These are phyloP conservation scores for Coprinellus micaceus DNA, from an alignment of 768 basidiomycete genomes.

Conservation along the genomic window DNA sequence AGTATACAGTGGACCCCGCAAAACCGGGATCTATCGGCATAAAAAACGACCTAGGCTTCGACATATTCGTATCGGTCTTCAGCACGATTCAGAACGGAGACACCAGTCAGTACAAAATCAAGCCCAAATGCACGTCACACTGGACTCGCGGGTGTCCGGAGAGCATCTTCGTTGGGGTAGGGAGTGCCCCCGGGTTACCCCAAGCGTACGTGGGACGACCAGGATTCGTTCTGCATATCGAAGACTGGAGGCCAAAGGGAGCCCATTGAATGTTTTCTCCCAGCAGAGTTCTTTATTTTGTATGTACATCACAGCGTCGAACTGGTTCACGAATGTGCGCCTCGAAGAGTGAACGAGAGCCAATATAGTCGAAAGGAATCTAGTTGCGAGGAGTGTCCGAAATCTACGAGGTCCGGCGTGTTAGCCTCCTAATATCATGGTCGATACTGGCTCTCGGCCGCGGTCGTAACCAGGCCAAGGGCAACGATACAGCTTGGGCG, in stretches of 20 bases:
- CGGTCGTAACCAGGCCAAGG: too few species aligned
- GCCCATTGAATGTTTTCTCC: too few species aligned
- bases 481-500: too few species aligned
- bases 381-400: too few species aligned
- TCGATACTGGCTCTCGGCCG: too few species aligned
- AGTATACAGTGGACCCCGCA: not conserved
- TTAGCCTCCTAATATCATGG: too few species aligned
- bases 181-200: not conserved
- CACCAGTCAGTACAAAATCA: not conserved
- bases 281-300: too few species aligned
- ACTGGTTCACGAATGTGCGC: too few species aligned
- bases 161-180: not conserved
- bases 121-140: not conserved
- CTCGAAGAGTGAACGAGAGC: too few species aligned
- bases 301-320: too few species aligned
- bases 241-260: not conserved
- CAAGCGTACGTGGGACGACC: not conserved
- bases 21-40: not conserved
- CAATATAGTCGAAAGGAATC: too few species aligned
- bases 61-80: not conserved
- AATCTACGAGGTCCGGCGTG: too few species aligned
- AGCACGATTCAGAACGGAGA: not conserved
- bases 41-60: not conserved
- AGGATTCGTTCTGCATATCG: not conserved
- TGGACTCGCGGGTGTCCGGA: not conserved